These are phyloP conservation scores for Mayamaea pseudoterrestris DNA, from an alignment of 108 stramenopile genomes.

Conservation along the genomic window DNA sequence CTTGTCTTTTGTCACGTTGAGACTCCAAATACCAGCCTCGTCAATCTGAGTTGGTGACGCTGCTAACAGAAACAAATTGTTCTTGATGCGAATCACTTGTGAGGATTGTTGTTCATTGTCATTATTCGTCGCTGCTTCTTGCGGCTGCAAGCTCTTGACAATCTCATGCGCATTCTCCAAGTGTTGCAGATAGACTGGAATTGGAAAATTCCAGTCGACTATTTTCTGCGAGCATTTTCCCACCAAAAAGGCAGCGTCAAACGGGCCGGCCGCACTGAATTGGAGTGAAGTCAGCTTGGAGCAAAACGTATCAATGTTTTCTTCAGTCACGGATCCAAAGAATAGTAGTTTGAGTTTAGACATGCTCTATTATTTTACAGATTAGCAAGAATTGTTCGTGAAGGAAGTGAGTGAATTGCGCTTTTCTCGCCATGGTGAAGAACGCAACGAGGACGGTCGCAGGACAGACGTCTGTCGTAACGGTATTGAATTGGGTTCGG, in stretches of 20 bases:
- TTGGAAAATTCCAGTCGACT: conserved; percentile 9
- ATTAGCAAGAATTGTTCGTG: too few relatives aligned
- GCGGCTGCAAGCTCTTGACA: background rate
- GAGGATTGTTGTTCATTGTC: background rate
- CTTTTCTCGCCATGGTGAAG: too few relatives aligned
- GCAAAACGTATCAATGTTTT: background rate
- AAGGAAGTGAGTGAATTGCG: too few relatives aligned
- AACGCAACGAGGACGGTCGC: too few relatives aligned
- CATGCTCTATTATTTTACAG: too few relatives aligned
- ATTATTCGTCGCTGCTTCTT: conserved; percentile 2
- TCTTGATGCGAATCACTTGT: background rate
- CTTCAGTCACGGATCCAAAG: conserved; percentile 46
- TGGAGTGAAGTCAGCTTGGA: conserved; percentile 35
- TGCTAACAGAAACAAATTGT: conserved; percentile 15
- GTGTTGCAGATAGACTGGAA: conserved; percentile 31
- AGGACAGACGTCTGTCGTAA: too few relatives aligned
- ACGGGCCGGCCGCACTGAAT: conserved; percentile 71
- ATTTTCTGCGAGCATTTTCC: conserved; percentile 27
- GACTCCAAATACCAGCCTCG: conserved; percentile 13
- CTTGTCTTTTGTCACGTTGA: conserved; percentile 6
- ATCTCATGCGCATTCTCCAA: background rate
- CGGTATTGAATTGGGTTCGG: too few relatives aligned
- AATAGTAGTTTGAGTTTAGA: conserved; percentile 48
- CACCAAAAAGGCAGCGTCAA: conserved; percentile 63
- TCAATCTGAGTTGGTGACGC: conserved; percentile 4